Base-by-base conservation (phyloP, 306 rosid species). In the Vachellia pachyceras region DNA sequence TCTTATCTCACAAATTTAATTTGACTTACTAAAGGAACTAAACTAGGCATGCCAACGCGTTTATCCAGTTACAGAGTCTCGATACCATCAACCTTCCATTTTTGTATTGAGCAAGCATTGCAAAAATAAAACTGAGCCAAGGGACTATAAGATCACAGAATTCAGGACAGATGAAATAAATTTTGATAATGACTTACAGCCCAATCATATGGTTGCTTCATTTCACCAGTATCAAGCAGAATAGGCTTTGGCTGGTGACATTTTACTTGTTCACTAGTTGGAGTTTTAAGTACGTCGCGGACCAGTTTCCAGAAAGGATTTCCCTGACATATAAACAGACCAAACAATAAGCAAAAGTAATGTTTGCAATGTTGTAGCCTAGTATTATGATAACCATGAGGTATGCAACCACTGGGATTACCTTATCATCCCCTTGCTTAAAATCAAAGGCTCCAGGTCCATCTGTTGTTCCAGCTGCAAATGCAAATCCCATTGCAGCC, bases 391-490 rank as follows among this genome's bases (percentile, higher is more conserved):
- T 46, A 57, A 76, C 25, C 77, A 66, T n/a, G 79, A 79, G 22
- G 65, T 35, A 77, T 40, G 37, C 55, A 71, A 23, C 46, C 79
- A 57, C 41, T 44, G 35, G 37, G 35, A 68, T 82, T 88, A 94
- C 98, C 97, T 87, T 80, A 84, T 91, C 89, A 82, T 94, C 97
- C 37, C 97, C 98, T 87, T 94, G 98, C 81, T 68, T 86, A 87
- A 92, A 92, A 86, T 92, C 97, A 84, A 94, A 94, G 64, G 98
- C 94, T 75, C 98, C 97, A 45, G 98, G 98, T 57, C 98, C 98
- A 80, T 94, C 98, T 18, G 97, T 94, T 72, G 97, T 94, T 85
- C 98, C 98, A 20, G 98, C 98, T 8, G 94, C 98, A 91, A 92
- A 94, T 77, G 90, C 92, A 80, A 92, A 90, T 44, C 98, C 98